Evolutionary conservation across 2,329 filamentous ascomycete genomes (phyloP).

Genomic region (Pseudogymnoascus destructans): DNA sequence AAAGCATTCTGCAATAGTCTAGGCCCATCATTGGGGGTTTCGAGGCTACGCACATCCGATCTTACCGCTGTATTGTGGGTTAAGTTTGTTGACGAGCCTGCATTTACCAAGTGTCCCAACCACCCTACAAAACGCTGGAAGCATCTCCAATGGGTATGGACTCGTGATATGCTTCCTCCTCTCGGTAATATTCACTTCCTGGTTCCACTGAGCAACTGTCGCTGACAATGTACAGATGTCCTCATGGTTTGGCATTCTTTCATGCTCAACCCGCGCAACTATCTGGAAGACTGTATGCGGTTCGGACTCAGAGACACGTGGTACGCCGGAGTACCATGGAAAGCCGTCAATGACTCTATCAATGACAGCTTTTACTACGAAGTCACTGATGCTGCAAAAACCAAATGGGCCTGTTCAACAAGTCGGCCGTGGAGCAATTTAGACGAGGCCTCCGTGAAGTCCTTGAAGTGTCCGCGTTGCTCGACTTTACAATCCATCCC

Average conservation of each 20-base stretch:
- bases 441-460: conserved; percentile 36
- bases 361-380: conserved; percentile 45
- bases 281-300: conserved; percentile 59
- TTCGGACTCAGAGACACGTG: conserved; percentile 42
- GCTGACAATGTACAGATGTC: conserved; percentile 39
- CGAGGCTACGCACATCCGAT: not conserved
- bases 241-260: conserved; percentile 71
- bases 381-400: conserved; percentile 32
- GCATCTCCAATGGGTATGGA: conserved; percentile 25
- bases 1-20: not conserved
- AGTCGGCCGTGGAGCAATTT: conserved; percentile 46
- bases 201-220: not conserved
- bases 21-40: not conserved
- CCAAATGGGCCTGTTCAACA: conserved; percentile 36
- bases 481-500: conserved; percentile 30
- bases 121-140: not conserved
- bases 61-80: not conserved
- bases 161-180: conserved; percentile 38
- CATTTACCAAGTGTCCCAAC: not conserved
- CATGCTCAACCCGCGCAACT: conserved; percentile 64
- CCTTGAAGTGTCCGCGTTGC: conserved; percentile 45
- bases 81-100: not conserved
- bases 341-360: conserved; percentile 42
- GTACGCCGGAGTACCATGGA: conserved; percentile 54
- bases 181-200: conserved; percentile 34